Conservation (phyloP, 768 basidiomycete species). For the Strobilomyces confusus region DNA sequence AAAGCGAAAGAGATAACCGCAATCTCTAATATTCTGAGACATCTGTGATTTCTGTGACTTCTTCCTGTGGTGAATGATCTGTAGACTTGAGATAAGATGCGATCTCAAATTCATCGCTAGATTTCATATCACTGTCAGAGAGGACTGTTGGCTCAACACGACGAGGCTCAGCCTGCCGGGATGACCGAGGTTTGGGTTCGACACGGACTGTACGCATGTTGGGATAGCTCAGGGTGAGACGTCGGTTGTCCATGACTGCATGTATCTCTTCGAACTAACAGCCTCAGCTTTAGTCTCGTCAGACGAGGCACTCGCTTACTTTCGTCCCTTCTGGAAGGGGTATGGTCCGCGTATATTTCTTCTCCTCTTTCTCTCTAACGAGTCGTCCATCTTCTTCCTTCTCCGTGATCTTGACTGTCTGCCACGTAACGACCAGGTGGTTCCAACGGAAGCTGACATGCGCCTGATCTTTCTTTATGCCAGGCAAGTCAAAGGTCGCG, state of each 20-base stretch:
- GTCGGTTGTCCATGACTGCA: constrained; percentile 59
- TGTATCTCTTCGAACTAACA: constrained; percentile 69
- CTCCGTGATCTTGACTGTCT: constrained; percentile 54
- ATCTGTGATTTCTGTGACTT: constrained; percentile 25
- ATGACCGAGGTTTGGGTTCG: constrained; percentile 25
- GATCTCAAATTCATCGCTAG: constrained; percentile 27
- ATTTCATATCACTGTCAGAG: constrained; percentile 27
- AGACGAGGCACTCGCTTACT: constrained; percentile 35
- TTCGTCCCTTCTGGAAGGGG: constrained; percentile 72
- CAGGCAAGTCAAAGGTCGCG: constrained; percentile 66
- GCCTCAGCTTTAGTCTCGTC: background rate
- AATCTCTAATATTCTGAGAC: constrained; percentile 30
- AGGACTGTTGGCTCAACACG: constrained; percentile 32
- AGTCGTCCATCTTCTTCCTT: constrained; percentile 56
- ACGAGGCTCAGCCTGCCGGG: constrained; percentile 28
- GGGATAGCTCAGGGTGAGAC: constrained; percentile 64
- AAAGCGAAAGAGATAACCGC: background rate
- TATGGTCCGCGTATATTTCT: constrained; percentile 60
- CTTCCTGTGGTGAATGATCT: constrained; percentile 22
- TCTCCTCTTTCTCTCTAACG: constrained; percentile 62
- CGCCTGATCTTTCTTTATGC: constrained; percentile 68
- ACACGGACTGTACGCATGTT: constrained; percentile 35
- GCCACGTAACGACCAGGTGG: constrained; percentile 65
- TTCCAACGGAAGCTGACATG: constrained; percentile 69
- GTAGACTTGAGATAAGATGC: constrained; percentile 23